phyloP scores from a whole-genome alignment of 495 filamentous ascomycete species.

The Penicillium nucicola region DNA sequence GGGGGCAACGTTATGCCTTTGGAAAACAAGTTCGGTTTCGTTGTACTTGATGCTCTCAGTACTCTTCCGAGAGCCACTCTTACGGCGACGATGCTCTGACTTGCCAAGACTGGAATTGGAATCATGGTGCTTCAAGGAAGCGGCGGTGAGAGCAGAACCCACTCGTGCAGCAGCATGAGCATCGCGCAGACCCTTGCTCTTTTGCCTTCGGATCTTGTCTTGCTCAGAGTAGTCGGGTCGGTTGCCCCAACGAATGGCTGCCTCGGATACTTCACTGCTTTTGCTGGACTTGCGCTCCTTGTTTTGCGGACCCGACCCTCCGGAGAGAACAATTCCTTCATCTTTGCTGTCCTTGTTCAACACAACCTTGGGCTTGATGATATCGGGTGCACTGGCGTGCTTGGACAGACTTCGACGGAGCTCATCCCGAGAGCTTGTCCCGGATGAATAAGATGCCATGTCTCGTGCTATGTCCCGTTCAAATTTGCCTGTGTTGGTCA shows the following conservation, averaged over 20 bases:
- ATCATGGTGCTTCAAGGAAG: constrained; percentile 63
- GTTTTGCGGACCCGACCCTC: constrained; percentile 38
- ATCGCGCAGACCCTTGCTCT: constrained; percentile 57
- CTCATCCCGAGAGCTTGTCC: constrained; percentile 59
- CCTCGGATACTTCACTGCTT: constrained; percentile 45
- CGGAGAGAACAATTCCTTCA: constrained; percentile 55
- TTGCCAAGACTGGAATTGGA: constrained; percentile 57
- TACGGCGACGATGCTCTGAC: constrained; percentile 43
- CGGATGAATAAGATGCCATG: constrained; percentile 55
- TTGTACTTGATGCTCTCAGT: constrained; percentile 54
- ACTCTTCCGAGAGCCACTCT: constrained; percentile 46
- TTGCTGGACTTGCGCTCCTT: constrained; percentile 44
- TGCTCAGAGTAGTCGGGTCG: constrained; percentile 49
- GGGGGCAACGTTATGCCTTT: constrained; percentile 63
- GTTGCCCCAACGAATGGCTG: constrained; percentile 44
- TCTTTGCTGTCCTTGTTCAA: constrained; percentile 60
- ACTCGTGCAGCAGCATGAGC: constrained; percentile 54
- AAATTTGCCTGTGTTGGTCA: constrained; percentile 57
- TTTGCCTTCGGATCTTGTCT: constrained; percentile 53
- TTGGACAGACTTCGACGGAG: constrained; percentile 60
- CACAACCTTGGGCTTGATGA: constrained; percentile 62
- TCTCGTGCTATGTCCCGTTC: constrained; percentile 51
- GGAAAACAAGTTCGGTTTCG: constrained; percentile 58
- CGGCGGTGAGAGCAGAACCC: constrained; percentile 57
- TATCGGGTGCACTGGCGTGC: constrained; percentile 66